Evolutionary conservation across 1,284 basidiomycete species (phyloP).

Genomic region (Cerioporus squamosus): DNA sequence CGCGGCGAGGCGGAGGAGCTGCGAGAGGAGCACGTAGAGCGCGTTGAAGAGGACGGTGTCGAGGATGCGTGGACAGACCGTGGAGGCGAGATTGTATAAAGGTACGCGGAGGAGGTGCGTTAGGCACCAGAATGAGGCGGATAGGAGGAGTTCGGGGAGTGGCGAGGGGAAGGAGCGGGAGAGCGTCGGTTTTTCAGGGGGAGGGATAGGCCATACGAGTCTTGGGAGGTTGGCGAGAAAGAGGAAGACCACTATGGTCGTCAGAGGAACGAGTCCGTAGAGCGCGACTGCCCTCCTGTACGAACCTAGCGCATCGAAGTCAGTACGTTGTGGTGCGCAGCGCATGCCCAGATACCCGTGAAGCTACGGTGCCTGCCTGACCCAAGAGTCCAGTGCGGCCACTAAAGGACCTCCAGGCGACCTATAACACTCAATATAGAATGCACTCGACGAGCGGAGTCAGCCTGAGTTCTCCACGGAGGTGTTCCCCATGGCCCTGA

Average conservation of each 20-base stretch:
- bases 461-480: too few species aligned
- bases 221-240: constrained; percentile 53
- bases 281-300: constrained; percentile 54
- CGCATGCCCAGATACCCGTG: too few species aligned
- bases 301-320: constrained; percentile 50
- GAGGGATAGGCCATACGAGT: constrained; percentile 46
- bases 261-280: constrained; percentile 62
- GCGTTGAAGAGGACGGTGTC: constrained; percentile 52
- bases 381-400: too few species aligned
- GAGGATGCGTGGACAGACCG: constrained; percentile 36
- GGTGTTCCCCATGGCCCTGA: too few species aligned
- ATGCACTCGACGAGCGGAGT: too few species aligned
- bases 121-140: constrained; percentile 63
- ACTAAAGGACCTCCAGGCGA: too few species aligned
- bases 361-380: too few species aligned
- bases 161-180: constrained; percentile 58
- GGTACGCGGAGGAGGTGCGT: constrained; percentile 60
- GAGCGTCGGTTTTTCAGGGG: constrained; percentile 42
- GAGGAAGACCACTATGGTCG: constrained; percentile 50
- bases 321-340: too few species aligned
- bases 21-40: constrained; percentile 52
- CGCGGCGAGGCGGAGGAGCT: constrained; percentile 56
- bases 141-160: constrained; percentile 59
- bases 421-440: too few species aligned
- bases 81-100: constrained; percentile 42